Evolutionary conservation across 805 yeast species (phyloP).

Genomic region (Isabelozyma pseudorhagii): DNA sequence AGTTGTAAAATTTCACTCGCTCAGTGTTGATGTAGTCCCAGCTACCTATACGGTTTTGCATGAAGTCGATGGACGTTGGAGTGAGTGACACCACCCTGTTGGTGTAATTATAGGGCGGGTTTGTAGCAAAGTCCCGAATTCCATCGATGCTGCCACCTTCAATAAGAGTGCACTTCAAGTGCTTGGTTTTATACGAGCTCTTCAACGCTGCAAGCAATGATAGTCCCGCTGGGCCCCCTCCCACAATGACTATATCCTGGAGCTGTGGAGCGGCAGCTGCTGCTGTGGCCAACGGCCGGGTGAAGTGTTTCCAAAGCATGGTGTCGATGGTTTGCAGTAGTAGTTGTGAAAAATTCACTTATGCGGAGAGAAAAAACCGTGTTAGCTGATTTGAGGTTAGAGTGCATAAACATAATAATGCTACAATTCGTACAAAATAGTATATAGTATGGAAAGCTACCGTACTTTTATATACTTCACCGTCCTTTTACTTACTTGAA

Average conservation of each 20-base stretch:
- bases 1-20: conserved; percentile 77
- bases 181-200: conserved; percentile 56
- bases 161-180: conserved; percentile 62
- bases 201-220: conserved; percentile 81
- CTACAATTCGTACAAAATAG: too few relatives aligned
- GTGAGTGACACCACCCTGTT: conserved; percentile 87
- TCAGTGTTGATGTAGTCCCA: conserved; percentile 69
- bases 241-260: conserved; percentile 82
- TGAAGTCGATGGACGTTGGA: conserved; percentile 67
- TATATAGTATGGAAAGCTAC: too few relatives aligned
- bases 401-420: too few relatives aligned
- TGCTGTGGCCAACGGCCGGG: conserved; percentile 7
- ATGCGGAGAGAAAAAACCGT: neutral
- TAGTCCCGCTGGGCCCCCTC: conserved; percentile 97
- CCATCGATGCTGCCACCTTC: conserved; percentile 66
- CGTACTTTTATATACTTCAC: too few relatives aligned
- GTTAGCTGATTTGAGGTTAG: too few relatives aligned
- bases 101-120: conserved; percentile 53
- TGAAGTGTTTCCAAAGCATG: conserved; percentile 1
- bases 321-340: neutral
- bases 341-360: neutral
- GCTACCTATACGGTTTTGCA: conserved; percentile 63
- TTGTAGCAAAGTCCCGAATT: conserved; percentile 43
- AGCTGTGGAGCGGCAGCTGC: conserved; percentile 2
- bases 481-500: too few relatives aligned